phyloP scores from a whole-genome alignment of 2,329 filamentous ascomycete species.

The Ophiostoma sp. region DNA sequence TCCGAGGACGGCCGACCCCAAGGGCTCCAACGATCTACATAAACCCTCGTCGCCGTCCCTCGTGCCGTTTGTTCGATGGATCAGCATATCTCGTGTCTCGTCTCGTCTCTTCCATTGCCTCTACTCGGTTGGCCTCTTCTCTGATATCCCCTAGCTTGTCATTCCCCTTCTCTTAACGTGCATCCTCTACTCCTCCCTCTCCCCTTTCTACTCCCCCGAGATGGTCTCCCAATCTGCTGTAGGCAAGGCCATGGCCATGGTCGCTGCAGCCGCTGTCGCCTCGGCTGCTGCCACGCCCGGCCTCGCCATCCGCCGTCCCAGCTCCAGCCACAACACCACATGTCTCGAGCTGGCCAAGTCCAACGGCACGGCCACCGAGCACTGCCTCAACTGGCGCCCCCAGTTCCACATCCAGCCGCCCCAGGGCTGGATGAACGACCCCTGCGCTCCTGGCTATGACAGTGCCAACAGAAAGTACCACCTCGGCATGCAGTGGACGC shows the following conservation, averaged over 20 bases:
- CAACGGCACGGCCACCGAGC: conserved; percentile 5
- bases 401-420: conserved; percentile 28
- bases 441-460: conserved; percentile 47
- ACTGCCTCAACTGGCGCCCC: conserved; percentile 11
- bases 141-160: not conserved
- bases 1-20: not conserved
- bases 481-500: conserved; percentile 48
- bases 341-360: conserved; percentile 1
- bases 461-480: conserved; percentile 44
- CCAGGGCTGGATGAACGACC: conserved; percentile 38
- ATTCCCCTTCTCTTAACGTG: not conserved
- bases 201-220: not conserved
- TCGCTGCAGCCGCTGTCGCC: not conserved
- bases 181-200: not conserved
- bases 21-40: not conserved
- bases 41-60: not conserved
- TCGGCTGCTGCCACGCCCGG: not conserved
- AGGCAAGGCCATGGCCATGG: conserved; percentile 11
- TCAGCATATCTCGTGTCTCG: not conserved
- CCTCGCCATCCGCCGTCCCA: not conserved
- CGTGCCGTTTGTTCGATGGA: not conserved
- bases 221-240: conserved; percentile 10
- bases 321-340: too few species aligned
- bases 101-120: not conserved
- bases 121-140: not conserved